Evolutionary conservation across 2,329 filamentous ascomycete genomes (phyloP).

Genomic region (Penicillium paneum): DNA sequence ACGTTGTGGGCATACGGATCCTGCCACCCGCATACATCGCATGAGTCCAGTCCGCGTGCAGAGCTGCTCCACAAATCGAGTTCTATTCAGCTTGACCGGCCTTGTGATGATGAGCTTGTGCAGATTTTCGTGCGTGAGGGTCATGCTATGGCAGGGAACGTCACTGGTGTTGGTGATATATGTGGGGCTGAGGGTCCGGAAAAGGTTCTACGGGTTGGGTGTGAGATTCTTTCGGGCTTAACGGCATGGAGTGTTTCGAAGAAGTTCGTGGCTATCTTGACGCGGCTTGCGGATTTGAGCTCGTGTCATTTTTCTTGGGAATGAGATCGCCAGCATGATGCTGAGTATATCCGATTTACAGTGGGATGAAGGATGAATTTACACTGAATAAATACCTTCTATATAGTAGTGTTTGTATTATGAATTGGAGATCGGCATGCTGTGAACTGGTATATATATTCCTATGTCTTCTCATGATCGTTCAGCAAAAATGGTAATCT

Average conservation of each 20-base stretch:
- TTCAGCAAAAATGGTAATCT: no score
- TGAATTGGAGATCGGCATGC: not conserved
- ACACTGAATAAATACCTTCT: not conserved
- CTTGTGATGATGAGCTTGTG: conserved; percentile 57
- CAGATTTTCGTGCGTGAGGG: conserved; percentile 55
- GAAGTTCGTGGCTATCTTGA: conserved; percentile 33
- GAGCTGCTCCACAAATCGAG: conserved; percentile 34
- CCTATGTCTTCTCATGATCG: no score
- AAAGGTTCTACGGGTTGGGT: conserved; percentile 39
- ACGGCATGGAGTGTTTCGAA: conserved; percentile 38
- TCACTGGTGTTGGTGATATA: conserved; percentile 54
- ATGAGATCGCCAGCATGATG: conserved; percentile 1
- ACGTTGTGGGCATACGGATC: conserved; percentile 49
- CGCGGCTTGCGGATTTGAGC: conserved; percentile 29
- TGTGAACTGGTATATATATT: no score
- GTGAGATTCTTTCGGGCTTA: conserved; percentile 35
- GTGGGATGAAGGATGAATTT: not conserved
- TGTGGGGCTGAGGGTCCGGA: conserved; percentile 39
- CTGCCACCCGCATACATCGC: conserved; percentile 27
- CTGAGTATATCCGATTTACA: not conserved
- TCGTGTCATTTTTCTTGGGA: conserved; percentile 7
- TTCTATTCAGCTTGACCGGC: conserved; percentile 55
- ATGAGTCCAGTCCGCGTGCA: conserved; percentile 28
- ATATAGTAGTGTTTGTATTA: not conserved
- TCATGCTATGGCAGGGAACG: conserved; percentile 49